These are phyloP conservation scores for Saturnispora dispora DNA, from an alignment of 805 yeast genomes.

Conservation along the genomic window DNA sequence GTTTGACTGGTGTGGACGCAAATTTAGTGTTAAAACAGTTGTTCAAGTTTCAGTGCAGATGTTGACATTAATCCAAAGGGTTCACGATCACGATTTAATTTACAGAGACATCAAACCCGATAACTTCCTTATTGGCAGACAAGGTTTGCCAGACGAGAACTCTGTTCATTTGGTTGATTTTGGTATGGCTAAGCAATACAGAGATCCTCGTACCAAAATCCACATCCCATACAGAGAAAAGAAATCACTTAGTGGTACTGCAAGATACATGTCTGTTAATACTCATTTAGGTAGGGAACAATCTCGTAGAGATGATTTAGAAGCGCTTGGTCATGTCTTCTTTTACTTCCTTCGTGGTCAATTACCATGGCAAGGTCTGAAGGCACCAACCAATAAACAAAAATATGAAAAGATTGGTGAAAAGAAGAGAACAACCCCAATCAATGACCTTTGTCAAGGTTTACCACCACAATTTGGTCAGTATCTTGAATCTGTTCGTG, in stretches of 20 bases:
- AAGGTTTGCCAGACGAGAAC: slow-evolving; percentile 75
- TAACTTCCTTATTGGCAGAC: slow-evolving; percentile 88
- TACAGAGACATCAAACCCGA: slow-evolving; percentile 98
- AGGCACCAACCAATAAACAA: slow-evolving; percentile 96
- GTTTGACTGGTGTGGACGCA: slow-evolving; percentile 97
- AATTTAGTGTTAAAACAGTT: slow-evolving; percentile 79
- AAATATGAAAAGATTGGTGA: slow-evolving; percentile 97
- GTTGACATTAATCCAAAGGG: slow-evolving; percentile 76
- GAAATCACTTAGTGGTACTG: slow-evolving; percentile 93
- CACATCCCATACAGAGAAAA: slow-evolving; percentile 97
- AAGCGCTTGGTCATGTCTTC: slow-evolving; percentile 93
- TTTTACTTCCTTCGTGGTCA: slow-evolving; percentile 91
- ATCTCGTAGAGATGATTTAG: slow-evolving; percentile 92
- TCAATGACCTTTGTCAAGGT: slow-evolving; percentile 78
- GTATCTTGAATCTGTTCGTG: slow-evolving; percentile 81
- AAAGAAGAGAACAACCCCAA: slow-evolving; percentile 84
- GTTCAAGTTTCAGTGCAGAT: slow-evolving; percentile 92
- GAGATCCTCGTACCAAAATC: slow-evolving; percentile 91
- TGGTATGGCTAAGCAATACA: slow-evolving; percentile 97
- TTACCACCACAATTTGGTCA: slow-evolving; percentile 90
- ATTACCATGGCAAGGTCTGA: slow-evolving; percentile 97
- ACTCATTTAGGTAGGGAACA: slow-evolving; percentile 97
- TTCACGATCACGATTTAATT: slow-evolving; percentile 84
- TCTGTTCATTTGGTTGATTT: slow-evolving; percentile 86
- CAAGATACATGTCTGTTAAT: slow-evolving; percentile 96